Evolutionary conservation across 2,329 filamentous ascomycete genomes (phyloP).

Genomic region (Davidsoniella australis): DNA sequence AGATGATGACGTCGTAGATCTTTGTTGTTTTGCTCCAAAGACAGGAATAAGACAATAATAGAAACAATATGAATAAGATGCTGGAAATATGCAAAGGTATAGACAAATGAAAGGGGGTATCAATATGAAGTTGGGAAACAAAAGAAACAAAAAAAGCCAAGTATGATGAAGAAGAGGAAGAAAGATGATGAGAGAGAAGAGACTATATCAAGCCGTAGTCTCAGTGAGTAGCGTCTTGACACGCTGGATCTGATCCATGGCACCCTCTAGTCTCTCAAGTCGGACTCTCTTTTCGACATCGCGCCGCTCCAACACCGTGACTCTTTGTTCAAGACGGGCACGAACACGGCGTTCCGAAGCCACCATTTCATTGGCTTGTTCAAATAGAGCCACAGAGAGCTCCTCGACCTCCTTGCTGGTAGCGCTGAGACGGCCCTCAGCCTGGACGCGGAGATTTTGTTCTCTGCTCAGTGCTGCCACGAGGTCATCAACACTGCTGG

Average conservation of each 20-base stretch:
- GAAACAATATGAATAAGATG: neutral
- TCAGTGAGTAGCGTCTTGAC: slow-evolving; percentile 41
- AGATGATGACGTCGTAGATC: too few species aligned
- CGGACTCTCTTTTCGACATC: slow-evolving; percentile 53
- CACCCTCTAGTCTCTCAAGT: slow-evolving; percentile 53
- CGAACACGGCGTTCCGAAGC: slow-evolving; percentile 55
- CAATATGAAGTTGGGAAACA: neutral
- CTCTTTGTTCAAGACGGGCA: slow-evolving; percentile 52
- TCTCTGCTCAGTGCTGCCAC: slow-evolving; percentile 48
- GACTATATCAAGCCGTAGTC: neutral
- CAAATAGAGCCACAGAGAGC: slow-evolving; percentile 56
- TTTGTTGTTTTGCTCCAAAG: too few species aligned
- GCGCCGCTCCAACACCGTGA: slow-evolving; percentile 49
- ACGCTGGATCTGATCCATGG: slow-evolving; percentile 53
- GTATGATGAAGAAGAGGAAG: neutral
- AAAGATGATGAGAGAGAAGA: neutral
- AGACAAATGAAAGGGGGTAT: neutral
- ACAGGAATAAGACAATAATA: neutral
- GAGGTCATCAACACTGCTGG: slow-evolving; percentile 25
- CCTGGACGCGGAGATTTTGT: slow-evolving; percentile 46
- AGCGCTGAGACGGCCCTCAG: slow-evolving; percentile 49
- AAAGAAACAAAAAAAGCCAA: slow-evolving; percentile 3
- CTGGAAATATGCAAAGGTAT: neutral
- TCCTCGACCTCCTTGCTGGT: slow-evolving; percentile 64
- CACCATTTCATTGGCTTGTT: slow-evolving; percentile 80